Base-by-base conservation (phyloP, 257 asterid genomes). In the Nemophila menziesii region DNA sequence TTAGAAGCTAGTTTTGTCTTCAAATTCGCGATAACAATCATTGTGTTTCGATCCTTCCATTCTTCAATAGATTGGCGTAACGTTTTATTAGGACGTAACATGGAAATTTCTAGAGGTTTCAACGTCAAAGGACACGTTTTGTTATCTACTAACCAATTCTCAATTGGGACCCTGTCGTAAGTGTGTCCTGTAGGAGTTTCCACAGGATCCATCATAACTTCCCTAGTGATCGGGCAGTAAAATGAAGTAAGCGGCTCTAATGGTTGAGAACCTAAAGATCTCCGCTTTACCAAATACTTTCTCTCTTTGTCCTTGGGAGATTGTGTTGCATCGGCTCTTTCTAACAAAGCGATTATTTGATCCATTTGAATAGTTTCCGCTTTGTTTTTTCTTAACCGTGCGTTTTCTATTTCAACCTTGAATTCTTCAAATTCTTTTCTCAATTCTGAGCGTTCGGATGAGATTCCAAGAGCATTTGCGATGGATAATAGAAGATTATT, bases 331-430 rank as follows among this genome's bases (percentile, higher is more conserved):
- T 74, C 90, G 0, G 78, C 80, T 60, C 74, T 61, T 47, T 66
- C 80, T 22, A 78, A 51, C 55, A 78, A 54, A 43, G 76, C 75
- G 43, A 78, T 78, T 22, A 78, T 71, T 46, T 78, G 90, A 22
- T 74, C 90, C 80, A 78, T 71, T 56, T 74, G 84, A 16, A 78
- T 55, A 43, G 80, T 73, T 62, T 78, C 90, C 5, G 80, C 84
- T 27, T 63, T 61, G 56, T 68, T 71, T 55, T 78, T 78, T 71
- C 63, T 66, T 62, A 49, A 22, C 62, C 61, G 33, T 22, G 70
- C 56, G 51, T 63, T 71, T 10, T 78, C 80, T 46, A 71, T 66
- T 56, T 71, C 84, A 20, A 36, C 48, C 58, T 61, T 78, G 60
- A 78, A 74, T 36, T 74, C 78, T 22, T 66, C 70, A 40, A 78